Percentiles rank a stretch among this genome's conserved stretches.
Evolutionary conservation across 495 filamentous ascomycete genomes (phyloP).

Genomic region (Talaromyces wortmannii): DNA sequence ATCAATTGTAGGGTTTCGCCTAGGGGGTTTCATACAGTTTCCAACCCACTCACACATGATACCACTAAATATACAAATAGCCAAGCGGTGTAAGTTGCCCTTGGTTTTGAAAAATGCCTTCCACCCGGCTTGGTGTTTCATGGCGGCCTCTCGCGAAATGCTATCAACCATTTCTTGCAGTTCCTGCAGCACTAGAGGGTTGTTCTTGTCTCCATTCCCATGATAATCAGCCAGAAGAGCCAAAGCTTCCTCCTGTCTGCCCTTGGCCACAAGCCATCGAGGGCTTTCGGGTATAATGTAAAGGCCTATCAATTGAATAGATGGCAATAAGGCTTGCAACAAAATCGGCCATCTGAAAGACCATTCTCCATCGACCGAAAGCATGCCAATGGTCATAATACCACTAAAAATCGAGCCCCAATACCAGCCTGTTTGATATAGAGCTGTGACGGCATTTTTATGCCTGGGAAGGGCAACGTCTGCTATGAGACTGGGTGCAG

Average conservation of each 20-base stretch:
- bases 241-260: conserved; percentile 28
- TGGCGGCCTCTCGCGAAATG: conserved; percentile 17
- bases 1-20: background rate
- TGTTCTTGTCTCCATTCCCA: conserved; percentile 18
- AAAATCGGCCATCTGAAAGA: background rate
- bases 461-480: background rate
- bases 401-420: background rate
- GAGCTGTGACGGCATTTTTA: background rate
- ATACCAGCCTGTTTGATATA: background rate
- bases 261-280: conserved; percentile 33
- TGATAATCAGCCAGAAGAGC: conserved; percentile 29
- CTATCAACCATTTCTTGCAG: conserved; percentile 42
- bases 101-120: conserved; percentile 53
- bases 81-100: conserved; percentile 58
- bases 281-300: background rate
- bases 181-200: conserved; percentile 24
- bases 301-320: background rate
- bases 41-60: conserved; percentile 57
- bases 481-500: background rate
- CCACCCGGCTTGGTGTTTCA: conserved; percentile 11
- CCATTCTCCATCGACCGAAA: background rate
- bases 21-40: conserved; percentile 33
- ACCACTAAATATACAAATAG: conserved; percentile 51
- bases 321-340: background rate
- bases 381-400: background rate